Evolutionary conservation across 2,329 filamentous ascomycete species (phyloP).

Genomic region (Teratosphaeria destructans): DNA sequence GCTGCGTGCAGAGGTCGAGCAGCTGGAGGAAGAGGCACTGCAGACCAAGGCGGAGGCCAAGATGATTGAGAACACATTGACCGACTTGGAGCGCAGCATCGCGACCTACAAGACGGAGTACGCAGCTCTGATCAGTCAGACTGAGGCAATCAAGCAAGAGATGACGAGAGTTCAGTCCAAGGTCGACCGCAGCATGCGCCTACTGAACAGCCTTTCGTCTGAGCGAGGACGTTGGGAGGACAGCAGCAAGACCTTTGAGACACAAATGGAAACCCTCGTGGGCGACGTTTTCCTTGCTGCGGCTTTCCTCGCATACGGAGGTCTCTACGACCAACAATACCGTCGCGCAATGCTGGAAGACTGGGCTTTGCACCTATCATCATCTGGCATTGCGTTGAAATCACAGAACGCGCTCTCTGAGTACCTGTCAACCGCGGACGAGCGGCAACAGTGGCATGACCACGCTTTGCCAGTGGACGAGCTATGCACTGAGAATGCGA

Average conservation of each 20-base stretch:
- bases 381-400: conserved; percentile 92
- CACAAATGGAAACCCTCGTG: conserved; percentile 90
- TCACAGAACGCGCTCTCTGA: conserved; percentile 89
- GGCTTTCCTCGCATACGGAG: conserved; percentile 91
- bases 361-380: conserved; percentile 84
- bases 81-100: conserved; percentile 77
- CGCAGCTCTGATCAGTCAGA: conserved; percentile 89
- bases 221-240: conserved; percentile 92
- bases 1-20: conserved; percentile 75
- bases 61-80: conserved; percentile 81
- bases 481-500: conserved; percentile 96
- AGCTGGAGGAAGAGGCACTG: conserved; percentile 78
- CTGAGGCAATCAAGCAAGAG: conserved; percentile 91
- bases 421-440: conserved; percentile 91
- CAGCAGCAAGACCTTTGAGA: conserved; percentile 95
- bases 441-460: conserved; percentile 89
- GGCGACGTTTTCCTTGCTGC: conserved; percentile 94
- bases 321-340: conserved; percentile 96
- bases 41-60: conserved; percentile 90
- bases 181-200: conserved; percentile 87
- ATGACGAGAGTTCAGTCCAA: conserved; percentile 97
- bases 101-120: conserved; percentile 94
- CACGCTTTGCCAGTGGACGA: conserved; percentile 91
- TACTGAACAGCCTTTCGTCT: conserved; percentile 89
- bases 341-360: conserved; percentile 96